These are phyloP conservation scores for Trebouxia sp. DNA, from an alignment of 139 green algal species.

Conservation along the genomic window DNA sequence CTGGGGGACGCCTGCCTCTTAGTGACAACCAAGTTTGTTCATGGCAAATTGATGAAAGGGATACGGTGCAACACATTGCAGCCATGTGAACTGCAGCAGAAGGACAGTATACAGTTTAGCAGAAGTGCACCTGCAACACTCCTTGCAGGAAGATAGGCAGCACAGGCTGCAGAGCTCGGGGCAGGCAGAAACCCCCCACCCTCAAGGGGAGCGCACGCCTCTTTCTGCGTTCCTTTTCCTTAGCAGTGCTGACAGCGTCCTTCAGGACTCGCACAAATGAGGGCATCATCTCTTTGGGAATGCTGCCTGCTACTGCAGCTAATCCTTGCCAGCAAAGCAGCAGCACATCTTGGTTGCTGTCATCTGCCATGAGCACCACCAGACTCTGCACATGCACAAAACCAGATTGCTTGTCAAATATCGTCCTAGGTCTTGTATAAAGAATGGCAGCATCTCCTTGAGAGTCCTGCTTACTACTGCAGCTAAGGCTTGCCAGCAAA, in stretches of 20 bases:
- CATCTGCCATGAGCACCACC: neutral
- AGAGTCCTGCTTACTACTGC: neutral
- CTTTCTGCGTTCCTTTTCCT: slow-evolving; percentile 82
- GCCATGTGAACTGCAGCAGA: neutral
- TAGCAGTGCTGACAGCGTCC: slow-evolving; percentile 73
- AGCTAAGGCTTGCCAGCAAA: slow-evolving; percentile 58
- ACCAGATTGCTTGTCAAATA: too few species aligned
- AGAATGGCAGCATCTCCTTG: neutral
- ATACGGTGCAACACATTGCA: too few species aligned
- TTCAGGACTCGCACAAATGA: slow-evolving; percentile 68
- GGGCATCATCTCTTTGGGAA: slow-evolving; percentile 87
- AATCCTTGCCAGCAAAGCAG: slow-evolving; percentile 38
- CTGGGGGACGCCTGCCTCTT: too few species aligned
- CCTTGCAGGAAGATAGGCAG: slow-evolving; percentile 94
- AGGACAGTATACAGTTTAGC: neutral
- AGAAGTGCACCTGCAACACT: slow-evolving; percentile 66
- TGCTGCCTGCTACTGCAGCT: slow-evolving; percentile 63
- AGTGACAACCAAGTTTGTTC: too few species aligned
- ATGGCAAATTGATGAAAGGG: too few species aligned
- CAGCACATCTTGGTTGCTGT: neutral
- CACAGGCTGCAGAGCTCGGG: slow-evolving; percentile 86
- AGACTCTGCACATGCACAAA: slow-evolving; percentile 3
- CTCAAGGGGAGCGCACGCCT: slow-evolving; percentile 50
- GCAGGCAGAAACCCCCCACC: slow-evolving; percentile 85
- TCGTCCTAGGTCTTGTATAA: neutral